phyloP scores from a whole-genome alignment of 2,329 filamentous ascomycete species.

The Fusarium sp. region DNA sequence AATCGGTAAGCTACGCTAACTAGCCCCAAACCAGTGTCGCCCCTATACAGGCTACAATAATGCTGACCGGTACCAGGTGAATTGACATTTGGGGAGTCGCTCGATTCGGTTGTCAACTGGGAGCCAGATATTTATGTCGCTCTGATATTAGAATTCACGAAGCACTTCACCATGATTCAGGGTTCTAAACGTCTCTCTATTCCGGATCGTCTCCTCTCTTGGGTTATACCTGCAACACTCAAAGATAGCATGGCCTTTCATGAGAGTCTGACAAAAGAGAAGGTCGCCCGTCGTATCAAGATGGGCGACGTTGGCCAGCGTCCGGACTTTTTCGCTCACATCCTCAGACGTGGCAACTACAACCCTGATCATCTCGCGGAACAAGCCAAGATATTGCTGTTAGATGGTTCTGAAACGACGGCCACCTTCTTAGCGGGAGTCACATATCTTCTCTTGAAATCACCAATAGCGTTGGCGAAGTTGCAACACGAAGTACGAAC shows the following conservation, averaged over 20 bases:
- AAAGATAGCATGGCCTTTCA: slow-evolving; percentile 4
- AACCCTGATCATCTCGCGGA: slow-evolving; percentile 4
- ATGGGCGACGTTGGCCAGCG: neutral
- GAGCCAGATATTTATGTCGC: slow-evolving; percentile 7
- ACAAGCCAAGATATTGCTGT: slow-evolving; percentile 25
- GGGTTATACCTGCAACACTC: slow-evolving; percentile 4
- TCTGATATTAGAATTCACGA: slow-evolving; percentile 2
- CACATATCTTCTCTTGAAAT: slow-evolving; percentile 11
- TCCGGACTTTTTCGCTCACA: slow-evolving; percentile 17
- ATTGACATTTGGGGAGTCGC: slow-evolving; percentile 25
- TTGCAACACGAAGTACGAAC: slow-evolving; percentile 9
- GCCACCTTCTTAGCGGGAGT: slow-evolving; percentile 16
- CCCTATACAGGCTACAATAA: neutral
- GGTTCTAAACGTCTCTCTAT: slow-evolving; percentile 8
- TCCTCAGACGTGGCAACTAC: slow-evolving; percentile 7
- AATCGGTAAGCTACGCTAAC: slow-evolving; percentile 10
- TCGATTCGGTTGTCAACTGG: slow-evolving; percentile 13
- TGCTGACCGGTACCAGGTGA: slow-evolving; percentile 1
- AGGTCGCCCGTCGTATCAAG: slow-evolving; percentile 5
- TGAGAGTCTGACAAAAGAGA: slow-evolving; percentile 14
- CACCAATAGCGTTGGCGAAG: neutral
- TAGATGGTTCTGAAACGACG: slow-evolving; percentile 21
- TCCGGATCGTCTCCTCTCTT: neutral
- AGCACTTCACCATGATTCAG: slow-evolving; percentile 2
- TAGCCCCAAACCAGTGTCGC: neutral